Percentiles rank a stretch among this genome's conserved stretches.
Conservation (phyloP, 1,139 yeast genomes). For the Magnusiomyces clavatus region DNA sequence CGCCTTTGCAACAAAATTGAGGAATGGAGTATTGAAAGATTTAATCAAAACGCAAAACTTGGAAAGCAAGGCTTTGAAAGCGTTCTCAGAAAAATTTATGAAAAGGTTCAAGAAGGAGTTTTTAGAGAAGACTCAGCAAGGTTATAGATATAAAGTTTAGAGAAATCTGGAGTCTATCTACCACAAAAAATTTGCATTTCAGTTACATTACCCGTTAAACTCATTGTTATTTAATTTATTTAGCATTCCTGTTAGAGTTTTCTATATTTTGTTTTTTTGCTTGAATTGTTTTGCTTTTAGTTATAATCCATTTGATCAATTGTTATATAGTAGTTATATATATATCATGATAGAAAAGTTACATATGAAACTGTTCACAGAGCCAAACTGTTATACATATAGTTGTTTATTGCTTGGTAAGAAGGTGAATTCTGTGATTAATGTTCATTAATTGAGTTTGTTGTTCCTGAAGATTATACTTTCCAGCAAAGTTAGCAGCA, state of each 20-base stretch:
- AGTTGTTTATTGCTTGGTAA: not conserved
- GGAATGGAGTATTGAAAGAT: constrained; percentile 86
- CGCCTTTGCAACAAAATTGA: constrained; percentile 75
- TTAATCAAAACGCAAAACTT: constrained; percentile 74
- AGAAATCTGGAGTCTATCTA: no score
- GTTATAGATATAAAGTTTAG: not conserved
- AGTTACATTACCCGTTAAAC: no score
- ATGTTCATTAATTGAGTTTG: constrained; percentile 14
- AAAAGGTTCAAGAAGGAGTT: constrained; percentile 33
- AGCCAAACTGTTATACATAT: no score
- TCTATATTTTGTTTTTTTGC: no score
- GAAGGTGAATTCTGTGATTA: constrained; percentile 15
- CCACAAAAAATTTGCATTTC: no score
- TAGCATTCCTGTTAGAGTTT: no score
- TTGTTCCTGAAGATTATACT: constrained; percentile 11
- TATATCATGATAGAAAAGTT: not conserved
- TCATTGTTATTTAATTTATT: no score
- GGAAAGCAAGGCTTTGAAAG: constrained; percentile 82
- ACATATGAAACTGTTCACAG: no score
- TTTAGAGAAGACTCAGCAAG: constrained; percentile 19
- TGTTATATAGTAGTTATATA: no score
- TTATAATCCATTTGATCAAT: not conserved
- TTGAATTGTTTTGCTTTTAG: not conserved
- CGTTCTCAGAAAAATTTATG: constrained; percentile 51
- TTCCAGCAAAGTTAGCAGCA: constrained; percentile 15